phyloP scores from a whole-genome alignment of 805 yeast genomes.

The Ogataea haglerorum region DNA sequence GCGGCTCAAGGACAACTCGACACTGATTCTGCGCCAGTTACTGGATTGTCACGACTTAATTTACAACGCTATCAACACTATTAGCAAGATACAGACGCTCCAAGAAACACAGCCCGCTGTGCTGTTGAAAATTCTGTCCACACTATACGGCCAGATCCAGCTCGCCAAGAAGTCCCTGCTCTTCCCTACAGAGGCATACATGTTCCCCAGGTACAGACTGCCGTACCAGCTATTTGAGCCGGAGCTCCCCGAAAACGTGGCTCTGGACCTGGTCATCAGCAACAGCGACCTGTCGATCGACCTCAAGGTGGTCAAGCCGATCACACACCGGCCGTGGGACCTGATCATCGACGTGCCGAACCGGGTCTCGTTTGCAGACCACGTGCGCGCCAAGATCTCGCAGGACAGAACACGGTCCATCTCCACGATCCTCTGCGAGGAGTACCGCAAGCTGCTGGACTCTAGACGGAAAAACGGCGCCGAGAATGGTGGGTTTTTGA shows the following conservation, averaged over 20 bases:
- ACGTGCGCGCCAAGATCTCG: slow-evolving; percentile 52
- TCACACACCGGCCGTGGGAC: slow-evolving; percentile 63
- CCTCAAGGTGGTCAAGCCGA: slow-evolving; percentile 45
- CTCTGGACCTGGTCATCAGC: slow-evolving; percentile 55
- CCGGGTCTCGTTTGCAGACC: slow-evolving; percentile 52
- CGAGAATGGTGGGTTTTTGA: slow-evolving; percentile 14
- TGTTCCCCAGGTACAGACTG: slow-evolving; percentile 56
- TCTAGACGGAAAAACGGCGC: slow-evolving; percentile 19
- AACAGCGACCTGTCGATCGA: slow-evolving; percentile 65
- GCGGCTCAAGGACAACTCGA: slow-evolving; percentile 37
- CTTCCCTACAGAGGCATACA: slow-evolving; percentile 51
- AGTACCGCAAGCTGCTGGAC: slow-evolving; percentile 34
- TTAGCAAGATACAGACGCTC: slow-evolving; percentile 34
- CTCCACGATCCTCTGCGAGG: slow-evolving; percentile 37
- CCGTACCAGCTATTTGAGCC: slow-evolving; percentile 41
- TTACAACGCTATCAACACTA: slow-evolving; percentile 42
- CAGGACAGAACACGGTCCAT: slow-evolving; percentile 38
- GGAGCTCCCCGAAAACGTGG: slow-evolving; percentile 41
- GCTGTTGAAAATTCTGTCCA: slow-evolving; percentile 24
- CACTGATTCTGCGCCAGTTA: slow-evolving; percentile 41
- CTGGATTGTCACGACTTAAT: slow-evolving; percentile 33
- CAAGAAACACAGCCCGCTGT: slow-evolving; percentile 20
- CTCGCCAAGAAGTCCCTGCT: slow-evolving; percentile 38
- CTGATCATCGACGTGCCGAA: slow-evolving; percentile 44
- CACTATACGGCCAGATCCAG: slow-evolving; percentile 31